phyloP scores from a whole-genome alignment of 2,329 filamentous ascomycete species.

The Colletotrichum sp. region DNA sequence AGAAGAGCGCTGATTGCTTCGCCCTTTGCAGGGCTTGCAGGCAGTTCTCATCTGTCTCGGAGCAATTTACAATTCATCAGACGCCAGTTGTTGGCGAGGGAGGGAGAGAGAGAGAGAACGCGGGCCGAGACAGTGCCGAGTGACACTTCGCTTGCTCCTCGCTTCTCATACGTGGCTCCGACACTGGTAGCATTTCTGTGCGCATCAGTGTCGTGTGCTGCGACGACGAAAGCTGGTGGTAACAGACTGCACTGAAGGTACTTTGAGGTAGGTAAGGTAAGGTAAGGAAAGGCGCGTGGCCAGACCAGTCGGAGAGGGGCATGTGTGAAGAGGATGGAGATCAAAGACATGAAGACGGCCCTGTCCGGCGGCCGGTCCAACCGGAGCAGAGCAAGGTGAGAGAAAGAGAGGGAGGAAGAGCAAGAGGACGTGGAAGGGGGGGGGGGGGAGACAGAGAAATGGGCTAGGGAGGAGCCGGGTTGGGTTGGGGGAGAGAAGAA shows the following conservation, averaged over 20 bases:
- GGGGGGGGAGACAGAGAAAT: neutral
- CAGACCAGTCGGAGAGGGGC: neutral
- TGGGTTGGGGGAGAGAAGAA: neutral
- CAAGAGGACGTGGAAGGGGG: neutral
- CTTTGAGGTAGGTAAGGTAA: neutral
- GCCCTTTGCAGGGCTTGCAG: neutral
- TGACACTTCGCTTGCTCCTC: neutral
- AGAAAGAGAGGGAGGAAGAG: neutral
- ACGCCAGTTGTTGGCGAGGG: neutral
- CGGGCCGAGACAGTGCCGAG: neutral
- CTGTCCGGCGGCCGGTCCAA: neutral
- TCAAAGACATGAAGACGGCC: neutral
- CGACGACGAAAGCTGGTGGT: neutral
- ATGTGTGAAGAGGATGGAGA: neutral
- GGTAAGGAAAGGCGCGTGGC: neutral
- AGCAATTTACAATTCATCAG: neutral
- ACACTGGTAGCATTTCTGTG: neutral
- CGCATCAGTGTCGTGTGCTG: neutral
- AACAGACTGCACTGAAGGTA: neutral
- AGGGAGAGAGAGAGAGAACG: neutral
- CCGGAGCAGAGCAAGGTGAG: neutral
- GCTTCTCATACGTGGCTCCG: neutral
- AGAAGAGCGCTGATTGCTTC: neutral
- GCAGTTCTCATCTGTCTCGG: constrained; percentile 2
- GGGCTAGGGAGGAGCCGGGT: neutral